phyloP scores from a whole-genome alignment of 1,284 basidiomycete genomes.

The Puccinia coronata region DNA sequence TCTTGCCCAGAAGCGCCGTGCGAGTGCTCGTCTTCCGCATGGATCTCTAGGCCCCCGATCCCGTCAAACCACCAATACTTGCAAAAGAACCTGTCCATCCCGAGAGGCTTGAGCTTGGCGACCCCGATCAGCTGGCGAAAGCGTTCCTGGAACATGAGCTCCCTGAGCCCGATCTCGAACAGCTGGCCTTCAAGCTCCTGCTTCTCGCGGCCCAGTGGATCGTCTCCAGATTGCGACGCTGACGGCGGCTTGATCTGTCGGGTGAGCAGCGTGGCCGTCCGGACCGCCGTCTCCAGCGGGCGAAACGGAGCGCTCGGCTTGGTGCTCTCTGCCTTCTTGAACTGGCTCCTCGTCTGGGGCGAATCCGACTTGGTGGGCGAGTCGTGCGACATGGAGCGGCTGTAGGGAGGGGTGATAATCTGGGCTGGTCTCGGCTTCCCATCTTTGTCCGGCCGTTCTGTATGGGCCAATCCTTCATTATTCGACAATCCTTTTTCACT shows the following conservation, averaged over 20 bases:
- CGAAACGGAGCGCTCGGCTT: background rate
- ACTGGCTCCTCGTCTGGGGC: background rate
- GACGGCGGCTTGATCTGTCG: conserved; percentile 26
- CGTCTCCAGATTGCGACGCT: too few species aligned
- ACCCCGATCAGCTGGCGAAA: conserved; percentile 22
- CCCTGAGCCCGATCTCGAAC: conserved; percentile 3
- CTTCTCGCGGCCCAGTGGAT: background rate
- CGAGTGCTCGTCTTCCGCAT: background rate
- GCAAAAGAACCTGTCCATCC: conserved; percentile 35
- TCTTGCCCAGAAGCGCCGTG: background rate
- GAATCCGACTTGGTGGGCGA: background rate
- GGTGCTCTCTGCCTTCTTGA: background rate
- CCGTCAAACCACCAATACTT: conserved; percentile 50
- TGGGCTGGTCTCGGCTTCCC: background rate
- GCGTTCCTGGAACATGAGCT: conserved; percentile 21
- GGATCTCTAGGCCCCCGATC: conserved; percentile 22
- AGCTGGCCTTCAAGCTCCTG: background rate
- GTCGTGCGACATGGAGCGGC: background rate
- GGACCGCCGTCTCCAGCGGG: conserved; percentile 3
- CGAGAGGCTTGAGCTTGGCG: conserved; percentile 16
- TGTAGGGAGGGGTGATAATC: too few species aligned
- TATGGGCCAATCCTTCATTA: background rate
- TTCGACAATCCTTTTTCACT: background rate
- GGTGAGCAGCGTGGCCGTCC: background rate
- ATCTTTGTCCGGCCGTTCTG: background rate